Evolutionary conservation across 352 stramenopile species (phyloP).

Genomic region (Pythium volutum): DNA sequence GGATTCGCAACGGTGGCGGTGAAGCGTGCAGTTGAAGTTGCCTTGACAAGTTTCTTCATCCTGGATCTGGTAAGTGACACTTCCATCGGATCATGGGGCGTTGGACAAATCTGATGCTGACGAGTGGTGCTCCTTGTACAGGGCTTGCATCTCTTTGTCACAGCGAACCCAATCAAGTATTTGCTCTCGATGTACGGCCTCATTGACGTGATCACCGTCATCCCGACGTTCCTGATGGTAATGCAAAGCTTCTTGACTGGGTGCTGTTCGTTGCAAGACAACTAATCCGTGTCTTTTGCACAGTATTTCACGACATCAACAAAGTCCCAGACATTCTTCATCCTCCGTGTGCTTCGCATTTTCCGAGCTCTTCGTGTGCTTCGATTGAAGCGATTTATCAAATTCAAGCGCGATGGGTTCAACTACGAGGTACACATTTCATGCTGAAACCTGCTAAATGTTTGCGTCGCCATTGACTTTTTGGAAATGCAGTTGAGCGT

Average conservation of each 20-base stretch:
- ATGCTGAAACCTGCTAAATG: too few relatives aligned
- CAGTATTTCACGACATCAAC: slow-evolving; percentile 47
- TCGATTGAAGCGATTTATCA: slow-evolving; percentile 51
- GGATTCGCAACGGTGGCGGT: slow-evolving; percentile 18
- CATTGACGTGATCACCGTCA: slow-evolving; percentile 72
- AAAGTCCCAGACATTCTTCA: slow-evolving; percentile 51
- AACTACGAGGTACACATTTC: slow-evolving; percentile 56
- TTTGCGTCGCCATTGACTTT: too few relatives aligned
- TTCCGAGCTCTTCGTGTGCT: slow-evolving; percentile 64
- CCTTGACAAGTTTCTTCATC: slow-evolving; percentile 55
- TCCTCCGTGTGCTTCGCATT: slow-evolving; percentile 68
- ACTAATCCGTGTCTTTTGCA: background rate
- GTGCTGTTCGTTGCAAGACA: background rate
- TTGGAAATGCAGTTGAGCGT: slow-evolving; percentile 38
- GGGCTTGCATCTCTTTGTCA: slow-evolving; percentile 50
- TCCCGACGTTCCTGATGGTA: slow-evolving; percentile 61
- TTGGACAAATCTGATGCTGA: background rate
- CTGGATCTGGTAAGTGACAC: slow-evolving; percentile 43
- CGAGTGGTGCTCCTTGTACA: background rate
- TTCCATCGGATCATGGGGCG: background rate
- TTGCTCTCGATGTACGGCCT: slow-evolving; percentile 49
- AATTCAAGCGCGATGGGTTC: slow-evolving; percentile 63
- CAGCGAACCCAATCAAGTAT: slow-evolving; percentile 37
- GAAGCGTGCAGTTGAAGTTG: slow-evolving; percentile 34
- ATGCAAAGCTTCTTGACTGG: background rate